These are phyloP conservation scores for Monilinia vaccinii-corymbosi DNA, from an alignment of 2,329 filamentous ascomycete genomes.

Conservation along the genomic window DNA sequence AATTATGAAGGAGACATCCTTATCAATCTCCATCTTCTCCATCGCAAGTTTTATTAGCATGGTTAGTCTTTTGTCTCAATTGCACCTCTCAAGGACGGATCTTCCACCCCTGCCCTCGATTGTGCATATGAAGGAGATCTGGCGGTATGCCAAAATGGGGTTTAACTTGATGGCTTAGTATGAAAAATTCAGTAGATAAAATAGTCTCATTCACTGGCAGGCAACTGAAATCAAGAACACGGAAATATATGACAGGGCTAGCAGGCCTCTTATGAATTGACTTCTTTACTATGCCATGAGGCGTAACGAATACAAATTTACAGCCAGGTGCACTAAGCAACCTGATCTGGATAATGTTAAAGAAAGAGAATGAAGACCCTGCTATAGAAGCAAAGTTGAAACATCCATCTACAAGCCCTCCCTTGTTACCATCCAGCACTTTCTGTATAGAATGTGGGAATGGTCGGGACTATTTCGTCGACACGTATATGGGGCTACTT, in stretches of 20 bases:
- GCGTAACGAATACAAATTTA: neutral
- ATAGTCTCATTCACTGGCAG: neutral
- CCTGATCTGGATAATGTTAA: slow-evolving; percentile 3
- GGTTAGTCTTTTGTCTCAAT: slow-evolving; percentile 56
- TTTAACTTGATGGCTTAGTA: neutral
- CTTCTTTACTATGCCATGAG: neutral
- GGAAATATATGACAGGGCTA: neutral
- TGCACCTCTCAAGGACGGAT: slow-evolving; percentile 38
- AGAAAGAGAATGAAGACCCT: slow-evolving; percentile 2
- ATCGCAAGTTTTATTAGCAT: slow-evolving; percentile 70
- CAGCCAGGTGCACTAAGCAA: neutral
- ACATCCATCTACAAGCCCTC: neutral
- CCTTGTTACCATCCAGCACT: slow-evolving; percentile 12
- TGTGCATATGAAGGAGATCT: slow-evolving; percentile 17
- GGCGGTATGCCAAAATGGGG: slow-evolving; percentile 20
- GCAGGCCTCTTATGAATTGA: neutral
- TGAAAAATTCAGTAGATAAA: slow-evolving; percentile 2
- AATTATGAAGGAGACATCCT: slow-evolving; percentile 69
- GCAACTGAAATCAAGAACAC: neutral
- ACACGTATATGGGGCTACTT: neutral
- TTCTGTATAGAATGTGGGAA: slow-evolving; percentile 30
- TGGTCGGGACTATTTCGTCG: slow-evolving; percentile 22
- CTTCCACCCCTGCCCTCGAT: slow-evolving; percentile 27
- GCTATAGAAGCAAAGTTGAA: slow-evolving; percentile 4
- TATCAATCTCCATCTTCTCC: slow-evolving; percentile 69